These are phyloP conservation scores for Hericium erinaceus DNA, from an alignment of 768 basidiomycete species.

Conservation along the genomic window DNA sequence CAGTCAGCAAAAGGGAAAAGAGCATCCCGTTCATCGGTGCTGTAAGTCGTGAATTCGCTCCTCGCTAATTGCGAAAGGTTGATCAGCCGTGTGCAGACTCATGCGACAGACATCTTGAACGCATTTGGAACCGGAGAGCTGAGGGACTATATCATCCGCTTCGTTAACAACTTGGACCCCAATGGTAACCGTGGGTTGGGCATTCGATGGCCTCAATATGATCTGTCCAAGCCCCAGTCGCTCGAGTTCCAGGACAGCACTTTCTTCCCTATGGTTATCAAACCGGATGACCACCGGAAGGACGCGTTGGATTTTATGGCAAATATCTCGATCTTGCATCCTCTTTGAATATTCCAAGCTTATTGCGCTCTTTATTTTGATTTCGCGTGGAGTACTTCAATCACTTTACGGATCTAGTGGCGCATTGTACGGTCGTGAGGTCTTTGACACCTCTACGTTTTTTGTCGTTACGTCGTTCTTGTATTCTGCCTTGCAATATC, in stretches of 20 bases:
- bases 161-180: slow-evolving; percentile 22
- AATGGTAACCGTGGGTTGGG: slow-evolving; percentile 15
- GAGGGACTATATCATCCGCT: slow-evolving; percentile 22
- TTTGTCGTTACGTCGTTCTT: too few relatives aligned
- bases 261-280: slow-evolving; percentile 5
- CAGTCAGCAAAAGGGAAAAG: slow-evolving; percentile 41
- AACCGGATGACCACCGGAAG: slow-evolving; percentile 12
- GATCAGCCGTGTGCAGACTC: slow-evolving; percentile 4
- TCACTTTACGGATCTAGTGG: too few relatives aligned
- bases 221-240: slow-evolving; percentile 5
- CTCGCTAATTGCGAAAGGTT: neutral
- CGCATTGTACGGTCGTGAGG: too few relatives aligned
- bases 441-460: too few relatives aligned
- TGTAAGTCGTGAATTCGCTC: slow-evolving; percentile 19
- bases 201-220: slow-evolving; percentile 18
- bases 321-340: slow-evolving; percentile 11
- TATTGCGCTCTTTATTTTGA: too few relatives aligned
- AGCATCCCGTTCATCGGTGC: slow-evolving; percentile 34
- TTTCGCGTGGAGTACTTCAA: too few relatives aligned
- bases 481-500: too few relatives aligned
- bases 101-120: slow-evolving; percentile 18
- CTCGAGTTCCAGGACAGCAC: slow-evolving; percentile 13
- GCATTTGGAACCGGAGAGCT: slow-evolving; percentile 17
- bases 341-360: slow-evolving; percentile 4
- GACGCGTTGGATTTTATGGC: slow-evolving; percentile 10